Evolutionary conservation across 2,329 filamentous ascomycete species (phyloP).

Genomic region (Podosphaera aphanis): DNA sequence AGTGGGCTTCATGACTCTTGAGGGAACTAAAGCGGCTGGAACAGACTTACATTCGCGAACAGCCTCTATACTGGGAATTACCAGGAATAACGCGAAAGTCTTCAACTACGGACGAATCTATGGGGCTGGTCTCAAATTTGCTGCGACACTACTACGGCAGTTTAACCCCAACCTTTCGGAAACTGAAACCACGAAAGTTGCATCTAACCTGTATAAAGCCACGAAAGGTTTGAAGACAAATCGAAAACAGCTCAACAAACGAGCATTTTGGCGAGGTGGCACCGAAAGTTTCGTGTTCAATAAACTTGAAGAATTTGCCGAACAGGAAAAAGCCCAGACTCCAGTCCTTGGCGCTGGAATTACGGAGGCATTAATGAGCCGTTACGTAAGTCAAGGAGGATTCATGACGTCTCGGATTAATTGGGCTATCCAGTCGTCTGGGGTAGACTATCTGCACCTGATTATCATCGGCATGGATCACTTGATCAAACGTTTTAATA

Average conservation of each 20-base stretch:
- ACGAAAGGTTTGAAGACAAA: constrained; percentile 80
- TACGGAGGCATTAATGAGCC: constrained; percentile 77
- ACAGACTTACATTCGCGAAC: constrained; percentile 91
- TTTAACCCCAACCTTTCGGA: constrained; percentile 78
- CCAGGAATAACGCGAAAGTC: constrained; percentile 82
- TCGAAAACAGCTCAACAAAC: constrained; percentile 45
- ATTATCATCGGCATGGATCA: constrained; percentile 91
- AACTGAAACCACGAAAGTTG: constrained; percentile 49
- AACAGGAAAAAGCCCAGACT: constrained; percentile 74
- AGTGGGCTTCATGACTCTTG: constrained; percentile 95
- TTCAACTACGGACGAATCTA: constrained; percentile 99
- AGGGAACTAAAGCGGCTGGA: constrained; percentile 80
- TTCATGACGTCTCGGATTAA: constrained; percentile 96
- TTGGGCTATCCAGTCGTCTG: constrained; percentile 95
- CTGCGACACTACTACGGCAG: constrained; percentile 67
- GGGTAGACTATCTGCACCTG: constrained; percentile 89
- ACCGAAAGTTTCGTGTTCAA: constrained; percentile 98
- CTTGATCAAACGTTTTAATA: constrained; percentile 60
- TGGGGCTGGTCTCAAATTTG: constrained; percentile 88
- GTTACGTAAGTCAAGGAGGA: constrained; percentile 66
- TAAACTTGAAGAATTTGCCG: constrained; percentile 89
- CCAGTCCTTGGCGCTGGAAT: constrained; percentile 88
- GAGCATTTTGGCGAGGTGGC: constrained; percentile 79
- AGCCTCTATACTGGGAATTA: constrained; percentile 76
- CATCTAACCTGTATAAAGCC: constrained; percentile 58